Percentiles rank a stretch among this genome's conserved stretches.
Evolutionary conservation across 1,284 basidiomycete species (phyloP).

Genomic region (Sanghuangporus sanghuang): DNA sequence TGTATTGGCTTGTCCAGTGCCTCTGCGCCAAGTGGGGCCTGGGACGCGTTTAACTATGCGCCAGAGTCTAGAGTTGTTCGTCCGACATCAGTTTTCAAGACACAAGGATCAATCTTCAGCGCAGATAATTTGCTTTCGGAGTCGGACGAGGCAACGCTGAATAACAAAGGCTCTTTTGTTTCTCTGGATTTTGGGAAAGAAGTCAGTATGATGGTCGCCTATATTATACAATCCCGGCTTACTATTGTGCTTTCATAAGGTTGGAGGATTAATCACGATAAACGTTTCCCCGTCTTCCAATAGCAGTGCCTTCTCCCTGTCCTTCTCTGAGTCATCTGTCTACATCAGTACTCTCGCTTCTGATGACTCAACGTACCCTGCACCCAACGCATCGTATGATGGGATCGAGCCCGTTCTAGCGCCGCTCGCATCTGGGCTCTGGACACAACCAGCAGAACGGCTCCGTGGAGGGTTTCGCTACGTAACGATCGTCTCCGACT

Average conservation of each 20-base stretch:
- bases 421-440: conserved; percentile 35
- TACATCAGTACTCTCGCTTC: conserved; percentile 39
- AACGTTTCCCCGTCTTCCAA: conserved; percentile 29
- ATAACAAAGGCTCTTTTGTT: conserved; percentile 33
- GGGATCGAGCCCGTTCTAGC: conserved; percentile 19
- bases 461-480: conserved; percentile 53
- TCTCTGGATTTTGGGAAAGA: conserved; percentile 43
- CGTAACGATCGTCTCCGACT: conserved; percentile 44
- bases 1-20: neutral
- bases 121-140: conserved; percentile 28
- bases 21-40: conserved; percentile 36
- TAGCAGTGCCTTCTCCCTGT: conserved; percentile 33
- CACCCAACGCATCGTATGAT: conserved; percentile 30
- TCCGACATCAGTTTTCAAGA: conserved; percentile 31
- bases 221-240: neutral
- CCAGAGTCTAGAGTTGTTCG: conserved; percentile 37
- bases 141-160: conserved; percentile 30
- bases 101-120: conserved; percentile 28
- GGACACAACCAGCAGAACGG: conserved; percentile 42
- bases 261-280: conserved; percentile 42
- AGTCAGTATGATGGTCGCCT: conserved; percentile 23
- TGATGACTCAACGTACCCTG: conserved; percentile 40
- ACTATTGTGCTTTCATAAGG: conserved; percentile 24
- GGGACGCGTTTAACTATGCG: conserved; percentile 42
- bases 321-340: conserved; percentile 42